Base-by-base conservation (phyloP, 257 asterid genomes). In the Osmanthus fragrans region DNA sequence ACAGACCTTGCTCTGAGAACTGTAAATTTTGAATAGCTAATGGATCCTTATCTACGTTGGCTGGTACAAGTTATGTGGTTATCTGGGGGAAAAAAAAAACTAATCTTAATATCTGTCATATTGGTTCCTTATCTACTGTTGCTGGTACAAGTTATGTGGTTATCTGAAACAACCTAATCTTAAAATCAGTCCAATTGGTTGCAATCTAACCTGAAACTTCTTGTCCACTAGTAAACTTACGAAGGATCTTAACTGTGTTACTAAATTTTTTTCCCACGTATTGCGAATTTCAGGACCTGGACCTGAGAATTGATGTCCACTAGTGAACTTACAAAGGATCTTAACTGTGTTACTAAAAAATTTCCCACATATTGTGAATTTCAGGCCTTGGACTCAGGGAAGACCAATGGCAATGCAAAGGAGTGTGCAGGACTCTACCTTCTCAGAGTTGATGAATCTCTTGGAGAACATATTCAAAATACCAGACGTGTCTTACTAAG, bases 281-380 rank as follows among this genome's bases (percentile, higher is more conserved):
- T 10, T 76, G 80, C 45, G 74, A 12, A 40, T 76, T 76, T 67
- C 74, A 76, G 74, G 74, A 67, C 5, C 10, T 45, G 69, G 8
- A 34, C 51, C 16, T 73, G 8, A 8, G 29, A 73, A 30, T 12
- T 73, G 16, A 2, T 63, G 7, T 79, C 78, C 5, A 42, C 32
- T 9, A 60, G 73, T 18, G 63, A 79, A 66, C 37, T n/a, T 19
- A 23, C 63, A 1, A 75, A 25, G 40, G 27, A 64, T 60, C 32
- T n/a, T 0, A 40, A 34, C 19, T 21, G 34, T 21, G 25, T n/a
- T 8, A 40, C 25, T 8, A 36, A 36, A 30, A 45, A 45, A 3
- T 45, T 23, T 4, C 65, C 30, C 12, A 15, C n/a, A n/a, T 18
- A 7, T 10, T 67, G 80, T 76, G 68, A 12, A 66, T 76, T 76